A percentile compares a stretch with the other conserved stretches of the same genome.
Conservation (phyloP, 1,284 basidiomycete genomes). For the Lentinula novae-zelandiae region DNA sequence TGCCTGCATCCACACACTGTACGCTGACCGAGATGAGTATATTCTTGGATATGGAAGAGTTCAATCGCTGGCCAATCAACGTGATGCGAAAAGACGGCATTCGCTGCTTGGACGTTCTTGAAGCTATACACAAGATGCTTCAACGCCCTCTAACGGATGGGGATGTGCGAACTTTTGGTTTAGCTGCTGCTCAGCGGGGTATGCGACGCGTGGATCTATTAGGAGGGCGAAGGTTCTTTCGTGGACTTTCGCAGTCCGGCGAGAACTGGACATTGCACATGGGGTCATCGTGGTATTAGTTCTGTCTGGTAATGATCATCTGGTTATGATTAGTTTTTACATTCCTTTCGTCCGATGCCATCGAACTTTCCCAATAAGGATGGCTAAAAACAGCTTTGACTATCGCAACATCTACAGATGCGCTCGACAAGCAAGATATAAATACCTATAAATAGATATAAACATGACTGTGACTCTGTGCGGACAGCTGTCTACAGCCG, state of each 20-base stretch:
- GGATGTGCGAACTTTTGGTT: conserved; percentile 19
- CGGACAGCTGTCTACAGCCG: no score
- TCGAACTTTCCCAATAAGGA: no score
- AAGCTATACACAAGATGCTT: conserved; percentile 47
- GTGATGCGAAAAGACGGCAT: conserved; percentile 38
- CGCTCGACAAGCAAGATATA: no score
- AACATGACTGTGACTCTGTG: no score
- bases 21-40: conserved; percentile 6
- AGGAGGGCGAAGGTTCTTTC: neutral
- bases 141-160: conserved; percentile 38
- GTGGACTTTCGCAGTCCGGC: neutral
- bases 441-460: no score
- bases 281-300: no score
- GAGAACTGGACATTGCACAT: neutral
- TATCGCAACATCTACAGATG: no score
- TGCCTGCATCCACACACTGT: conserved; percentile 4
- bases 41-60: neutral
- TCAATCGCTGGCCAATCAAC: conserved; percentile 38
- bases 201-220: neutral
- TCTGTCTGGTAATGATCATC: no score
- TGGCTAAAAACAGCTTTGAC: no score
- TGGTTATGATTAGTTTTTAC: no score
- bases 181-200: neutral
- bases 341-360: no score
- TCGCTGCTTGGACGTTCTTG: conserved; percentile 50